A percentile compares a stretch with the other conserved stretches of the same genome.
phyloP scores from a whole-genome alignment of 176 grass and related monocot genomes.

The Typha latifolia region DNA sequence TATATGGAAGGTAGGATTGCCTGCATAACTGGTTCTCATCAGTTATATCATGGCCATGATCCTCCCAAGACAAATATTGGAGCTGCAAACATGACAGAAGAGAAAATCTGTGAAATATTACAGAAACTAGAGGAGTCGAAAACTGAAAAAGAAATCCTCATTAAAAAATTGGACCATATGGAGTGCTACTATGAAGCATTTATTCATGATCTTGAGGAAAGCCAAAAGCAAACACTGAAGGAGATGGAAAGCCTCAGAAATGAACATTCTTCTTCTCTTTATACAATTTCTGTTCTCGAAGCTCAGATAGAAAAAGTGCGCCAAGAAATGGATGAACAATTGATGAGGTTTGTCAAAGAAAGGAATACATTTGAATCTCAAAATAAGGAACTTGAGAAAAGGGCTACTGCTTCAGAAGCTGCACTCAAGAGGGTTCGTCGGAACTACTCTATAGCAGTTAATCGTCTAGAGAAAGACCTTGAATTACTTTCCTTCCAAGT shows the following conservation, averaged over 20 bases:
- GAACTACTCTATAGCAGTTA: conserved; percentile 79
- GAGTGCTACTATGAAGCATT: conserved; percentile 88
- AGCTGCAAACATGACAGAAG: conserved; percentile 50
- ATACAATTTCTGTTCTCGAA: conserved; percentile 83
- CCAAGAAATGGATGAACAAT: conserved; percentile 75
- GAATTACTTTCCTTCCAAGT: conserved; percentile 94
- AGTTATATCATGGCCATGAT: too few relatives aligned
- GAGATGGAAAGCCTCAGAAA: conserved; percentile 92
- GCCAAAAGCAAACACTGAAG: conserved; percentile 60
- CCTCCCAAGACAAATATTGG: conserved; percentile 14
- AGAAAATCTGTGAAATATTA: conserved; percentile 87
- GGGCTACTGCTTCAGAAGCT: conserved; percentile 73
- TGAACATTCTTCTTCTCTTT: conserved; percentile 82
- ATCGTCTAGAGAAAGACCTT: conserved; percentile 88
- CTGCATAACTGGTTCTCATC: too few relatives aligned
- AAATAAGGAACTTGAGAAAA: conserved; percentile 87
- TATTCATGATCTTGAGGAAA: conserved; percentile 80
- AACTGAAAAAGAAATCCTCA: conserved; percentile 83
- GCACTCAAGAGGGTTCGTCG: conserved; percentile 72
- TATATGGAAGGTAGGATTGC: too few relatives aligned
- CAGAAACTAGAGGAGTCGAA: conserved; percentile 89
- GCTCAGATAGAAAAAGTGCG: conserved; percentile 82
- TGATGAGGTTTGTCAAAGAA: conserved; percentile 70
- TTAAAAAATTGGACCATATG: conserved; percentile 89
- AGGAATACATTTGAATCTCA: conserved; percentile 57